A percentile compares a stretch with the other conserved stretches of the same genome.
These are phyloP conservation scores for Fusarium liriodendri DNA, from an alignment of 2,329 filamentous ascomycete genomes.

Conservation along the genomic window DNA sequence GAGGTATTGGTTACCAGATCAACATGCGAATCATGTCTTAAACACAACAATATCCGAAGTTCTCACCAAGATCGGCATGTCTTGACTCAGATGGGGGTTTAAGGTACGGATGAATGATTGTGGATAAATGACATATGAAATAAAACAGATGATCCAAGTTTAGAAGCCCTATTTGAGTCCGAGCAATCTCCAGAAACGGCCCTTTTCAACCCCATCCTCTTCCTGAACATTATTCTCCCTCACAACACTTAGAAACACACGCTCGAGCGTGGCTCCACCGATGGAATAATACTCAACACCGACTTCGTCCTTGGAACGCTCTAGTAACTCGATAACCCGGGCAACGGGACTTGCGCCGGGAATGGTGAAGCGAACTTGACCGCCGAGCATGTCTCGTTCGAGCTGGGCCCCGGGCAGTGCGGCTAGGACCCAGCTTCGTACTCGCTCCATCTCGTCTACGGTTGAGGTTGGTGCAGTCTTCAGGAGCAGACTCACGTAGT, in stretches of 20 bases:
- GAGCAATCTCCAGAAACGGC: not conserved
- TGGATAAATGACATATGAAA: not conserved
- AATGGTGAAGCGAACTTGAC: conserved; percentile 57
- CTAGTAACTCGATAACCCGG: conserved; percentile 58
- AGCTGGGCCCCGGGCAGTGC: conserved; percentile 65
- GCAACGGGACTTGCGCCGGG: conserved; percentile 41
- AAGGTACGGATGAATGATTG: not conserved
- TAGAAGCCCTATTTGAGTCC: not conserved
- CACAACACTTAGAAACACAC: conserved; percentile 77
- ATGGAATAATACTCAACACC: conserved; percentile 75
- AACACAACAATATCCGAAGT: not conserved
- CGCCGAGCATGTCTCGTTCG: conserved; percentile 70
- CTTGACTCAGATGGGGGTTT: not conserved
- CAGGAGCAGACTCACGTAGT: conserved; percentile 72
- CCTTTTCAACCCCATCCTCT: not conserved
- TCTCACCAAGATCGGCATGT: not conserved
- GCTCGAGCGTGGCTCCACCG: conserved; percentile 74
- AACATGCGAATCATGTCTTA: not conserved
- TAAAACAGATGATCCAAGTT: not conserved
- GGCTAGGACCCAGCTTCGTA: conserved; percentile 65
- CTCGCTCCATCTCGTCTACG: conserved; percentile 64
- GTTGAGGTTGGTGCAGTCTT: conserved; percentile 67
- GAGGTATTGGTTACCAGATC: not conserved
- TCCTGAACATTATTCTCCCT: not conserved
- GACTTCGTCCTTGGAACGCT: conserved; percentile 65